phyloP scores from a whole-genome alignment of 1,139 yeast species.

The Diutina scorzettiae region DNA sequence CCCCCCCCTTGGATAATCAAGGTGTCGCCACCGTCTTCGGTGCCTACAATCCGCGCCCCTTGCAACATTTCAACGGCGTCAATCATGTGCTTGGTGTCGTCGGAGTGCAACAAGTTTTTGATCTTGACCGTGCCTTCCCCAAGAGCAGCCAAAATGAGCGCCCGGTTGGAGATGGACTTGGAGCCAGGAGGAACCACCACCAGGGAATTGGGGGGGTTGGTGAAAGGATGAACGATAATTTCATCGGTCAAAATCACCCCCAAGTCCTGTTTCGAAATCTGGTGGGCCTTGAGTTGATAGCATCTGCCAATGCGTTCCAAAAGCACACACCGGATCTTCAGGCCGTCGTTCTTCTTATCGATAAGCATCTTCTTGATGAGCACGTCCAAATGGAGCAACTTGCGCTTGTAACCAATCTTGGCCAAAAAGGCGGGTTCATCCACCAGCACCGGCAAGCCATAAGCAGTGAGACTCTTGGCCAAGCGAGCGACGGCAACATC shows the following conservation, averaged over 20 bases:
- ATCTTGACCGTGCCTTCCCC: conserved; percentile 78
- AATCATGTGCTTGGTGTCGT: conserved; percentile 92
- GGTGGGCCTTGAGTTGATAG: conserved; percentile 79
- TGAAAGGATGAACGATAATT: conserved; percentile 50
- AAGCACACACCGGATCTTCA: conserved; percentile 76
- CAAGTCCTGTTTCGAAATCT: conserved; percentile 68
- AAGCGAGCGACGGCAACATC: conserved; percentile 93
- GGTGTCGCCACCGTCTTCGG: conserved; percentile 84
- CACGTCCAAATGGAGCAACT: conserved; percentile 55
- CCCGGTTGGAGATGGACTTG: conserved; percentile 92
- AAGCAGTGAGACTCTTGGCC: conserved; percentile 69
- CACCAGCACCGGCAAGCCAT: conserved; percentile 72
- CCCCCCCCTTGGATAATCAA: conserved; percentile 88
- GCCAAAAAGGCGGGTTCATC: conserved; percentile 57
- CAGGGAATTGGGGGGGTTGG: conserved; percentile 14
- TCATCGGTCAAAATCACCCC: conserved; percentile 81
- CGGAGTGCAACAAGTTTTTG: conserved; percentile 81
- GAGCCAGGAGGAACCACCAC: conserved; percentile 88
- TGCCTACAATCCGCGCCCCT: conserved; percentile 62
- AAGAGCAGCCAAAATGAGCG: conserved; percentile 82
- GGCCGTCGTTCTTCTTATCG: conserved; percentile 93
- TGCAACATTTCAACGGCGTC: conserved; percentile 68
- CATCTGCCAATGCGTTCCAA: conserved; percentile 81
- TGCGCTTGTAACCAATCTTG: conserved; percentile 52
- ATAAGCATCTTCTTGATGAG: conserved; percentile 81